These are phyloP conservation scores for Tylopilus subfusipes DNA, from an alignment of 768 basidiomycete genomes.

Conservation along the genomic window DNA sequence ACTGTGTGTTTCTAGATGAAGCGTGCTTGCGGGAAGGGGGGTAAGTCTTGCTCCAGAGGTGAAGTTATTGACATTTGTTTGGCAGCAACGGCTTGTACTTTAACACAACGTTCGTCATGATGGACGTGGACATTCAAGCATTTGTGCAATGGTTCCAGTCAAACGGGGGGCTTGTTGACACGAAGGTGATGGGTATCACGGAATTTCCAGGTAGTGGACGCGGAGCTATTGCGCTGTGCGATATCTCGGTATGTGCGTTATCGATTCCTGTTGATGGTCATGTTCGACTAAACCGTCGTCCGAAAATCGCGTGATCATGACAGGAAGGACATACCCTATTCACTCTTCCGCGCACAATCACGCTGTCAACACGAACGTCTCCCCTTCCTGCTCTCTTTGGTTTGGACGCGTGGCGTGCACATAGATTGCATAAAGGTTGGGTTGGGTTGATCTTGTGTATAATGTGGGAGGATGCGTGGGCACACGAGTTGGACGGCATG, in stretches of 20 bases:
- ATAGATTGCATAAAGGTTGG: constrained; percentile 72
- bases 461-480: constrained; percentile 88
- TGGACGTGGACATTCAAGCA: constrained; percentile 18
- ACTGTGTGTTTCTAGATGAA: too few species aligned
- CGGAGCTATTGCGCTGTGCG: constrained; percentile 68
- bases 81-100: neutral
- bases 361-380: constrained; percentile 79
- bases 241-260: constrained; percentile 57
- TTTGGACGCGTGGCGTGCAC: constrained; percentile 56
- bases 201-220: constrained; percentile 54
- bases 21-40: neutral
- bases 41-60: neutral
- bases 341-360: constrained; percentile 70
- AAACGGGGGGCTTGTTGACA: constrained; percentile 51
- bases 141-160: constrained; percentile 61
- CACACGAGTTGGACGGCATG: constrained; percentile 53
- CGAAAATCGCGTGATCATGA: neutral
- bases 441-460: constrained; percentile 84
- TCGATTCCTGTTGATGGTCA: neutral
- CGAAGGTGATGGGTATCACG: constrained; percentile 42
- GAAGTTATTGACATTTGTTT: neutral
- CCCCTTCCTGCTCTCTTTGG: constrained; percentile 59
- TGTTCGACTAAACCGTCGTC: neutral
- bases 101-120: neutral
- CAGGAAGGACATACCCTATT: constrained; percentile 79